Evolutionary conservation across 306 rosid species (phyloP), one percentile per base, ranked within the genome.

Genomic region (Acacia confusa): DNA sequence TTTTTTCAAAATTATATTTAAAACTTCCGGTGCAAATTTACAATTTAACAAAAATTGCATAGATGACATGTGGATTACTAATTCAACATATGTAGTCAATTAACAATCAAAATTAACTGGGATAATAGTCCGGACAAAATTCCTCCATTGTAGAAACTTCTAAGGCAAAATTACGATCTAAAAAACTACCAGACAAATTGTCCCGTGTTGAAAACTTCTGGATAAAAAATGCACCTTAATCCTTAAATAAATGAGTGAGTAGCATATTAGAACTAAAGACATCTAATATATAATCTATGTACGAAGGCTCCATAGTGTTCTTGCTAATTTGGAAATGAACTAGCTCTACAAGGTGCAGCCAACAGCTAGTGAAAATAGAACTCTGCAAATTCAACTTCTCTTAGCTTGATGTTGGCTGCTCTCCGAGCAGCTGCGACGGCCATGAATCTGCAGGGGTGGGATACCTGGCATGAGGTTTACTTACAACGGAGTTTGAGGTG

Each of bases 391-490:
- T 43, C 47, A 28, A 70, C 32, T 2, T 70, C 40, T 44, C 47
- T 70, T 24, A 70, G 16, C 36, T 24, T 43, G 36, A 43, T 22
- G 87, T 78, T 78, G 82, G 90, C 60, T 87, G 87, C 88, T 83
- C 83, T 53, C 87, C 89, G 19, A 93, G 96, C 87, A 96, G 89
- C 80, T 89, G 85, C 6, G 89, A 86, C 13, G 97, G 97, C 99
- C 99, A 93, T 7, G 91, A 86, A 78, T 96, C 97, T 11, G 87
- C 90, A 17, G 92, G 87, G 32, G 97, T 91, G n/a, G 97, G 98
- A 86, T 96, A 96, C 88, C 98, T 88, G 19, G 98, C 89, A 85
- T 93, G 98, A 13, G 99, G 99, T 87, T 92, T 96, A 61, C 92
- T 92, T 72, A 96, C 76, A 28, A 86, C 75, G 19, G 94, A 61